A percentile compares a stretch with the other conserved stretches of the same genome.
Conservation (phyloP, 2,329 filamentous ascomycete genomes). For the Nothophaeocryptopus gaeumannii region DNA sequence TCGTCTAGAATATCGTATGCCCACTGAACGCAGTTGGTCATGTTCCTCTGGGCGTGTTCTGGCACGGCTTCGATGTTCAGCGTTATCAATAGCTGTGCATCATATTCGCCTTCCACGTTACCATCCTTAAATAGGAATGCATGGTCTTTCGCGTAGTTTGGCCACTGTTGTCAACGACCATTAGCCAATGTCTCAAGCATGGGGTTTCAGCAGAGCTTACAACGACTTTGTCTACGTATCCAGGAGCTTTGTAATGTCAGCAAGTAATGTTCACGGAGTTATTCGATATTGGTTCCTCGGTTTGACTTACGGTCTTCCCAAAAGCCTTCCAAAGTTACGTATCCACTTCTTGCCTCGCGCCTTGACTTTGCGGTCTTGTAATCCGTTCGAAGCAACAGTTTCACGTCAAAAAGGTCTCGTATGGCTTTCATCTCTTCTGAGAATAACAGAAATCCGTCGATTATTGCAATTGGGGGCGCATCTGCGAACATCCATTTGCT, state of each 20-base stretch:
- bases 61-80: slow-evolving; percentile 34
- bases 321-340: slow-evolving; percentile 79
- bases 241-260: slow-evolving; percentile 53
- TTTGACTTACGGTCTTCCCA: slow-evolving; percentile 68
- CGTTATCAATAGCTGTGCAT: slow-evolving; percentile 40
- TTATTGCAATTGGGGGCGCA: slow-evolving; percentile 58
- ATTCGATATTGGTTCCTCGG: too few species aligned
- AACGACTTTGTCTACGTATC: slow-evolving; percentile 89
- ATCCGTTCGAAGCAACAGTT: slow-evolving; percentile 72
- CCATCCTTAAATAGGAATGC: slow-evolving; percentile 71
- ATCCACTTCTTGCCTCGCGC: slow-evolving; percentile 67
- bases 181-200: too few species aligned
- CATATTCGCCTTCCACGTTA: slow-evolving; percentile 60
- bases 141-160: slow-evolving; percentile 82
- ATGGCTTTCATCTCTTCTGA: slow-evolving; percentile 54
- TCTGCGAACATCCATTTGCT: slow-evolving; percentile 29
- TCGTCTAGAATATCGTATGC: slow-evolving; percentile 33
- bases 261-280: too few species aligned
- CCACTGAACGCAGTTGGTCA: slow-evolving; percentile 40
- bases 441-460: slow-evolving; percentile 89
- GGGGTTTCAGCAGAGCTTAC: too few species aligned
- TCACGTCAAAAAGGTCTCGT: slow-evolving; percentile 65
- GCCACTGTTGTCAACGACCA: slow-evolving; percentile 56
- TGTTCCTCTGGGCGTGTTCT: slow-evolving; percentile 26
- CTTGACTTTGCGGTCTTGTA: slow-evolving; percentile 62